Conservation (phyloP, 257 asterid species). For the Jaltomata sinuosa region DNA sequence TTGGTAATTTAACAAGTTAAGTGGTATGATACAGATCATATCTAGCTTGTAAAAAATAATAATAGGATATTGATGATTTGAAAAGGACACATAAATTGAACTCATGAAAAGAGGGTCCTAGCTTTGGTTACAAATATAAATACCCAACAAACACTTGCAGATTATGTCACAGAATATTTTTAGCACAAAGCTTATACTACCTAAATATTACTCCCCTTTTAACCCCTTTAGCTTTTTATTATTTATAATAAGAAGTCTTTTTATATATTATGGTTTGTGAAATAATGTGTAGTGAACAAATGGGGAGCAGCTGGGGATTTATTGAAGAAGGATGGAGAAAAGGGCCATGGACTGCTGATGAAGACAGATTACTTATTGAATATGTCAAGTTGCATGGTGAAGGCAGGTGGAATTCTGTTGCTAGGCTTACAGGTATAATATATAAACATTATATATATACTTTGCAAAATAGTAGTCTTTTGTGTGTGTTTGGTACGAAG, state of each 20-base stretch:
- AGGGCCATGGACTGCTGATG: slow-evolving; percentile 94
- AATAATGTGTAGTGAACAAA: slow-evolving; percentile 27
- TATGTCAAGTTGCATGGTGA: slow-evolving; percentile 84
- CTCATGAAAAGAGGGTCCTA: slow-evolving; percentile 9
- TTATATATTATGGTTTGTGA: slow-evolving; percentile 30
- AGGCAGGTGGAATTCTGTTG: slow-evolving; percentile 91
- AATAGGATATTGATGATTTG: slow-evolving; percentile 20
- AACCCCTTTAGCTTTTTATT: too few species aligned
- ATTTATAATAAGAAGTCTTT: neutral
- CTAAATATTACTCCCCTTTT: neutral
- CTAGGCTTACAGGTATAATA: slow-evolving; percentile 56
- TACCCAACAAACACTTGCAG: slow-evolving; percentile 26
- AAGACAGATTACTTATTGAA: slow-evolving; percentile 61
- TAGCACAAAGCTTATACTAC: slow-evolving; percentile 12
- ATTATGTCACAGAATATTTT: slow-evolving; percentile 44
- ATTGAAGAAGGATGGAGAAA: slow-evolving; percentile 70
- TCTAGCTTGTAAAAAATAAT: slow-evolving; percentile 8
- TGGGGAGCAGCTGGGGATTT: slow-evolving; percentile 37
- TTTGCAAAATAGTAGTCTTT: neutral
- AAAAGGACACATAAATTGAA: slow-evolving; percentile 36
- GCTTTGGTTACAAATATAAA: slow-evolving; percentile 36
- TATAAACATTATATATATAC: neutral
- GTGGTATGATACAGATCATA: slow-evolving; percentile 14
- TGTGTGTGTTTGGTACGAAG: neutral
- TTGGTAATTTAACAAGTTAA: slow-evolving; percentile 11